Evolutionary conservation across 768 basidiomycete species (phyloP).

Genomic region (Zangia roseola): DNA sequence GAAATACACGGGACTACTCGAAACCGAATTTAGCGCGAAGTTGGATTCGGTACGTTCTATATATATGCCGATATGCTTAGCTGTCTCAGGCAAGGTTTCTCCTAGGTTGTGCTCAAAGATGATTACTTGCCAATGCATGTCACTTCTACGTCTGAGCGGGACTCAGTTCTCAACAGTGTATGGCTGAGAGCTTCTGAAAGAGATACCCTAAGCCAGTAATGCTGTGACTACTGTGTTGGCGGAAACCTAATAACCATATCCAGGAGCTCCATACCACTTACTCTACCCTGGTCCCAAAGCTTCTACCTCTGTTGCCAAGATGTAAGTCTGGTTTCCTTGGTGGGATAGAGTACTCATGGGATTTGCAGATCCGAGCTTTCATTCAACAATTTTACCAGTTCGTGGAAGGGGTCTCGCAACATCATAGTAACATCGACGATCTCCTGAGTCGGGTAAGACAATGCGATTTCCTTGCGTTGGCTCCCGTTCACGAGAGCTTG

Average conservation of each 20-base stretch:
- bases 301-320: constrained; percentile 95
- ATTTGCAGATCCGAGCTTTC: constrained; percentile 72
- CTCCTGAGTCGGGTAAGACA: constrained; percentile 75
- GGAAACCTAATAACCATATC: constrained; percentile 1
- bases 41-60: constrained; percentile 69
- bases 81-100: not conserved
- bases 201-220: constrained; percentile 54
- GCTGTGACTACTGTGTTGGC: not conserved
- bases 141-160: constrained; percentile 58
- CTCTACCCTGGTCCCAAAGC: constrained; percentile 91
- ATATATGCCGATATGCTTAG: not conserved
- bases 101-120: constrained; percentile 79
- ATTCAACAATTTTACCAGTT: constrained; percentile 97
- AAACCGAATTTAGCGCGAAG: constrained; percentile 73
- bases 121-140: constrained; percentile 88
- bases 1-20: constrained; percentile 80
- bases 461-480: not conserved
- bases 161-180: constrained; percentile 72
- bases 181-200: constrained; percentile 77
- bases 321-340: constrained; percentile 38
- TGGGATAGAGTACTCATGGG: constrained; percentile 1
- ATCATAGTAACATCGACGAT: constrained; percentile 89
- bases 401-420: constrained; percentile 90
- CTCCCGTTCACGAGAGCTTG: constrained; percentile 2
- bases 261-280: constrained; percentile 64